Evolutionary conservation across 331 rosid genomes (phyloP).

Genomic region (Pyrus hybrid): DNA sequence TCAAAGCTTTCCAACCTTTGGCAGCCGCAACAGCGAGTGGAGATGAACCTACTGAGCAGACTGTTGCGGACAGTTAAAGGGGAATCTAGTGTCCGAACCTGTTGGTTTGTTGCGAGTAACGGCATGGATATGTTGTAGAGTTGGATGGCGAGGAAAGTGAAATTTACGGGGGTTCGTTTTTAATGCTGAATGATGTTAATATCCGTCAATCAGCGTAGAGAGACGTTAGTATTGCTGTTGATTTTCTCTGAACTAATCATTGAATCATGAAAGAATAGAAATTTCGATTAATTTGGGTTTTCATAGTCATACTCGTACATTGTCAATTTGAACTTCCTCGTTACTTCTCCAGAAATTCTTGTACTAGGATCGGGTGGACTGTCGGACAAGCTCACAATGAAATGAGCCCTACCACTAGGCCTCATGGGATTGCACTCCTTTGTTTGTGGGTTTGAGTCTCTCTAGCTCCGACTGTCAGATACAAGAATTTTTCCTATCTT

Average conservation of each 20-base stretch:
- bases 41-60: constrained; percentile 30
- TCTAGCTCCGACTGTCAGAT: no score
- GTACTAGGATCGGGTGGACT: neutral
- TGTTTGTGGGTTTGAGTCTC: neutral
- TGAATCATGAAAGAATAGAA: neutral
- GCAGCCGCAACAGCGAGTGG: constrained; percentile 28
- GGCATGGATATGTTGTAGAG: constrained; percentile 8
- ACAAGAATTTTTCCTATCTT: neutral
- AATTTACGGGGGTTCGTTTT: neutral
- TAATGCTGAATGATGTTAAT: constrained; percentile 5
- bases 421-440: neutral
- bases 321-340: no score
- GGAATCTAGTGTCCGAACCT: neutral
- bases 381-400: neutral
- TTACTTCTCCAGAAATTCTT: no score
- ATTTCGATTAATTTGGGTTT: neutral
- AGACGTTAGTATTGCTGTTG: neutral
- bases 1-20: constrained; percentile 88
- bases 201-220: constrained; percentile 2
- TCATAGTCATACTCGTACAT: neutral
- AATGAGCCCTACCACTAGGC: neutral
- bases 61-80: neutral
- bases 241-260: neutral
- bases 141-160: constrained; percentile 6
- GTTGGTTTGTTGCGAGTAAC: constrained; percentile 9